Conservation (phyloP, 73 alveolate genomes). For the Blepharisma stoltei region DNA sequence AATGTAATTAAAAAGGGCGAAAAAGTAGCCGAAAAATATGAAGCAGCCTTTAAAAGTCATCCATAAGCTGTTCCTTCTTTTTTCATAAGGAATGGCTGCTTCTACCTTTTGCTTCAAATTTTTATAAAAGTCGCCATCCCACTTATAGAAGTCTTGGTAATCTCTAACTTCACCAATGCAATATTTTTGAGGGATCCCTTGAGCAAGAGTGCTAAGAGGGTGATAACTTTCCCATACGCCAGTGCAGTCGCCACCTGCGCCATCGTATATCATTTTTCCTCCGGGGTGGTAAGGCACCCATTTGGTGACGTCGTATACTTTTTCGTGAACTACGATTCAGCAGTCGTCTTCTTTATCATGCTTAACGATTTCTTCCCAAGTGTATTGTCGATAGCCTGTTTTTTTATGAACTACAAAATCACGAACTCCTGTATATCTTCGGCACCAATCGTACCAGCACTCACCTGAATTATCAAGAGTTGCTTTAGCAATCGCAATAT, state of each 20-base stretch:
- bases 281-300: conserved; percentile 73
- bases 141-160: conserved; percentile 60
- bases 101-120: conserved; percentile 60
- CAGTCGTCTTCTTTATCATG: conserved; percentile 68
- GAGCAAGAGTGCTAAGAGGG: conserved; percentile 42
- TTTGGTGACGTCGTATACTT: conserved; percentile 69
- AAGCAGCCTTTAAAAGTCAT: conserved; percentile 50
- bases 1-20: conserved; percentile 41
- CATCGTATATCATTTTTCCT: conserved; percentile 69
- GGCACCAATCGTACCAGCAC: conserved; percentile 15
- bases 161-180: conserved; percentile 70
- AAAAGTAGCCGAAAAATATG: conserved; percentile 35
- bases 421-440: neutral
- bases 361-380: conserved; percentile 68
- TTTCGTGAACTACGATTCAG: conserved; percentile 72
- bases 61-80: conserved; percentile 50
- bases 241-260: conserved; percentile 87
- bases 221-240: conserved; percentile 77
- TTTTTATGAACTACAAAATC: neutral
- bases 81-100: conserved; percentile 47
- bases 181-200: conserved; percentile 48
- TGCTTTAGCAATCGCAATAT: conserved; percentile 1
- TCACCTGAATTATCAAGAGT: conserved; percentile 25
- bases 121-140: conserved; percentile 60
- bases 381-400: conserved; percentile 32